Evolutionary conservation across 495 filamentous ascomycete species (phyloP).

Genomic region (Hypomontagnella monticulosa): DNA sequence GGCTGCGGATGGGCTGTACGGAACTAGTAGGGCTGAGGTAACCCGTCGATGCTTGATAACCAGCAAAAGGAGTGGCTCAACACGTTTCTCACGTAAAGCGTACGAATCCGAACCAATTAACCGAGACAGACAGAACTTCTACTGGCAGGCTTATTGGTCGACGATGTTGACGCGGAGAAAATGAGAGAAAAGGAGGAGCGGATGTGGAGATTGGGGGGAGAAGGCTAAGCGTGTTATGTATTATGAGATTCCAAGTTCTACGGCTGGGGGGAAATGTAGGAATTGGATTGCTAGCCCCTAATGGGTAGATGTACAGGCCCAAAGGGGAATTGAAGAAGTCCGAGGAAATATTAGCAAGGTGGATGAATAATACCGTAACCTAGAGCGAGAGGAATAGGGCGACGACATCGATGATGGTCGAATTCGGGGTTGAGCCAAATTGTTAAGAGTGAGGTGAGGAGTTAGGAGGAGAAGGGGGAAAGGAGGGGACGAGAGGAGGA

Average conservation of each 20-base stretch:
- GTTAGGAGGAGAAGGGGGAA: conserved; percentile 31
- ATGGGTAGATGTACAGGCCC: neutral
- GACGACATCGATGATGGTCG: conserved; percentile 33
- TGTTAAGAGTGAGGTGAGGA: conserved; percentile 36
- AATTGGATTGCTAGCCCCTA: neutral
- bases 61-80: conserved; percentile 24
- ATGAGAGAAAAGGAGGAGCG: conserved; percentile 27
- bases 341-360: neutral
- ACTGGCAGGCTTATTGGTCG: conserved; percentile 35
- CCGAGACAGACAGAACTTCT: conserved; percentile 16
- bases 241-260: conserved; percentile 20
- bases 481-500: conserved; percentile 33
- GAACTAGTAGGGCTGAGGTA: conserved; percentile 41
- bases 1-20: conserved; percentile 3
- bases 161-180: conserved; percentile 31
- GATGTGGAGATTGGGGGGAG: conserved; percentile 36
- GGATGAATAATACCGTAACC: neutral
- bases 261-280: neutral
- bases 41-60: conserved; percentile 22
- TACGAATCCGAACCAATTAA: conserved; percentile 26
- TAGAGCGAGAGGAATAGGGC: conserved; percentile 8
- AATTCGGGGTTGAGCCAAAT: conserved; percentile 41
- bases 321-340: neutral
- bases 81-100: conserved; percentile 25
- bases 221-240: conserved; percentile 23